These are phyloP conservation scores for Fusarium longipes DNA, from an alignment of 2,329 filamentous ascomycete genomes.

Conservation along the genomic window DNA sequence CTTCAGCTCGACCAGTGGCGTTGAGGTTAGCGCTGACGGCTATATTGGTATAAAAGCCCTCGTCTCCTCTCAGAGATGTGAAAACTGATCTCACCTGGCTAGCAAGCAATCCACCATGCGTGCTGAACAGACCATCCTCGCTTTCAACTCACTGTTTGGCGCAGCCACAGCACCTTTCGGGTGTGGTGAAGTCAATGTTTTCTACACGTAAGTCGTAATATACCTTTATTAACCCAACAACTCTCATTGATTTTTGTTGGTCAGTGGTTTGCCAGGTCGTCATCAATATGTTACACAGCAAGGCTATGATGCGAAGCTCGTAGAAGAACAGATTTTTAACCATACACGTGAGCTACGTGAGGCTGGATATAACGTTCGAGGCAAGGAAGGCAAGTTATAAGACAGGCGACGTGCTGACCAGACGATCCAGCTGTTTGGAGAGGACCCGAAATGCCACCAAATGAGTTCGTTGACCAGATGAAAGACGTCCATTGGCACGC, in stretches of 20 bases:
- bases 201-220: background rate
- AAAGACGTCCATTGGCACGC: slow-evolving; percentile 8
- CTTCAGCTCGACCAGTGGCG: too few relatives aligned
- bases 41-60: too few relatives aligned
- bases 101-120: background rate
- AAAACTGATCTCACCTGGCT: too few relatives aligned
- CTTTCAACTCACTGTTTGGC: background rate
- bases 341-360: background rate
- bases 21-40: too few relatives aligned
- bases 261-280: background rate
- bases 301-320: background rate
- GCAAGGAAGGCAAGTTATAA: too few relatives aligned
- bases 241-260: background rate
- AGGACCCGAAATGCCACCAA: background rate
- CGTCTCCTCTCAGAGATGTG: too few relatives aligned
- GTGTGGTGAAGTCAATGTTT: background rate
- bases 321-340: background rate
- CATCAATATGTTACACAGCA: slow-evolving; percentile 7
- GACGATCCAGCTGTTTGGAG: slow-evolving; percentile 4
- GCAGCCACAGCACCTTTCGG: background rate
- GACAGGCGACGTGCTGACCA: too few relatives aligned
- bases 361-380: slow-evolving; percentile 8
- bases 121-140: background rate
- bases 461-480: background rate
- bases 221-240: background rate